Conservation (phyloP, 768 basidiomycete genomes). For the Clathrus columnatus region DNA sequence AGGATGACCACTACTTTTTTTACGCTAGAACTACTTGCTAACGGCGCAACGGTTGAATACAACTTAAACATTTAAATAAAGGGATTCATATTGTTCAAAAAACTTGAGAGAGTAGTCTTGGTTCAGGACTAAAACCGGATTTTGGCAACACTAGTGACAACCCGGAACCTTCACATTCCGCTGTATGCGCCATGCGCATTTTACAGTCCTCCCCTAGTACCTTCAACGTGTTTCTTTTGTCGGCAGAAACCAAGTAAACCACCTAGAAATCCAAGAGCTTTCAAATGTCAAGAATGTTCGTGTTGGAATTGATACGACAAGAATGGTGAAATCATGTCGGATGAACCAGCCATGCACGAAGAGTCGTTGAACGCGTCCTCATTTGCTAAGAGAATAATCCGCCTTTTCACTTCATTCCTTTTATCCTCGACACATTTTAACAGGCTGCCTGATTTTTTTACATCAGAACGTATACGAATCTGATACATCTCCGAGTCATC, state of each 20-base stretch:
- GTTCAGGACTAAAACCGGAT: no score
- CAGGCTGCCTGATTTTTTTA: not conserved
- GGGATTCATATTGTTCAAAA: no score
- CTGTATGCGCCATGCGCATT: conserved; percentile 6
- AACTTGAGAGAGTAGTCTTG: no score
- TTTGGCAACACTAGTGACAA: no score
- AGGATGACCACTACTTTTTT: no score
- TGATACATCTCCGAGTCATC: not conserved
- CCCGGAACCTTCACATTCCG: not conserved
- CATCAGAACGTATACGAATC: not conserved
- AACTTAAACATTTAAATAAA: no score
- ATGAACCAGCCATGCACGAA: conserved; percentile 80
- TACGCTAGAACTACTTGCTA: no score
- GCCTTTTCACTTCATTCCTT: conserved; percentile 35
- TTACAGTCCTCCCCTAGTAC: not conserved
- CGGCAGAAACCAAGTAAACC: conserved; percentile 32
- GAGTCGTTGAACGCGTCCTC: conserved; percentile 59
- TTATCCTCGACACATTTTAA: not conserved
- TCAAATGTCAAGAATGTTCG: conserved; percentile 56
- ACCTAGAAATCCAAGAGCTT: conserved; percentile 44
- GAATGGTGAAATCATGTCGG: conserved; percentile 68
- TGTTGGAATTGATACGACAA: conserved; percentile 72
- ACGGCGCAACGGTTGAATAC: no score
- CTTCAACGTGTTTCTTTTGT: conserved; percentile 62
- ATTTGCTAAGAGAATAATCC: conserved; percentile 54